phyloP scores from a whole-genome alignment of 2,329 filamentous ascomycete genomes.

The Verticillium longisporum region DNA sequence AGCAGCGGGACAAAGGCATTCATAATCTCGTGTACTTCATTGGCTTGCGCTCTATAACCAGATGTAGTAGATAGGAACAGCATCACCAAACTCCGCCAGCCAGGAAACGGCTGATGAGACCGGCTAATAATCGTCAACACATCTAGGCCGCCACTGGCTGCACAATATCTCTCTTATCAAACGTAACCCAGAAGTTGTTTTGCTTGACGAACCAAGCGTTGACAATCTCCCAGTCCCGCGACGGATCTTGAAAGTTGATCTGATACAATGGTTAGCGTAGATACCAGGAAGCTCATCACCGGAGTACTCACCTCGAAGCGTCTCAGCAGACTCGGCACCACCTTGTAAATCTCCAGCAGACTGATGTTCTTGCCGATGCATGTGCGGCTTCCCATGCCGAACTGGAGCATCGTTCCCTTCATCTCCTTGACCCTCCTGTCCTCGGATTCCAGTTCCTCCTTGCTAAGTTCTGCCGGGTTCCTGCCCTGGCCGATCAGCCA shows the following conservation, averaged over 20 bases:
- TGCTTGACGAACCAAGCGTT: slow-evolving; percentile 61
- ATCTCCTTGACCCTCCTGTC: slow-evolving; percentile 56
- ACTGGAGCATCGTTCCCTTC: slow-evolving; percentile 66
- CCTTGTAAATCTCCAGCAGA: slow-evolving; percentile 56
- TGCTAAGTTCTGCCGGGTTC: not conserved
- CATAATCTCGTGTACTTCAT: not conserved
- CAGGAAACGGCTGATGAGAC: not conserved
- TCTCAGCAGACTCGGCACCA: slow-evolving; percentile 54
- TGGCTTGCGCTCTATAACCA: too few relatives aligned
- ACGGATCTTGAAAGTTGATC: slow-evolving; percentile 47
- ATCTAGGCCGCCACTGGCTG: slow-evolving; percentile 17
- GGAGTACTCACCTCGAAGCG: slow-evolving; percentile 49
- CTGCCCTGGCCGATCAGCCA: slow-evolving; percentile 44
- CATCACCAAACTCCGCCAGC: not conserved
- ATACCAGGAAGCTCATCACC: not conserved
- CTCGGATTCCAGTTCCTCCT: slow-evolving; percentile 25
- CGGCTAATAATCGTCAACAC: not conserved
- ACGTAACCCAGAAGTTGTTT: slow-evolving; percentile 42
- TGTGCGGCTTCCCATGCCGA: slow-evolving; percentile 64
- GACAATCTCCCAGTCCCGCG: slow-evolving; percentile 49
- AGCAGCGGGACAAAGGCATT: not conserved
- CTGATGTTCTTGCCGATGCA: slow-evolving; percentile 65
- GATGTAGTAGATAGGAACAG: too few relatives aligned
- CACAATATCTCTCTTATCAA: slow-evolving; percentile 35
- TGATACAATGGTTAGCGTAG: slow-evolving; percentile 16